These are phyloP conservation scores for Flaveria bidentis DNA, from an alignment of 129 eudicot species.

Conservation along the genomic window DNA sequence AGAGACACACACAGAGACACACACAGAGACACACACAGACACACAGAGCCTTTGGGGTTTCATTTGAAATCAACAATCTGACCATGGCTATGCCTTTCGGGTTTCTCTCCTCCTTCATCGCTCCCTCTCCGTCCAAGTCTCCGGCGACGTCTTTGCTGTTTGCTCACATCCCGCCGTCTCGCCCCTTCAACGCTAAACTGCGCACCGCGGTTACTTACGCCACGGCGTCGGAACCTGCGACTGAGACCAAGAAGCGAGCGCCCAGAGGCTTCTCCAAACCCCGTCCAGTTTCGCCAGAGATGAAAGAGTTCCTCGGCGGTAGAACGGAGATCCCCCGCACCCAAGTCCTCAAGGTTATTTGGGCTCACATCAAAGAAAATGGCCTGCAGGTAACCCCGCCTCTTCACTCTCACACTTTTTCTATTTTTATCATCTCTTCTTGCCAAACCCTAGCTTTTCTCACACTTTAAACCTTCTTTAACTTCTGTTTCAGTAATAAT, in stretches of 20 bases:
- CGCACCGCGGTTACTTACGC: conserved; percentile 28
- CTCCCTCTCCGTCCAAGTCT: conserved; percentile 23
- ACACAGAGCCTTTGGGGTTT: too few species aligned
- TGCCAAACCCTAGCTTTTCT: background rate
- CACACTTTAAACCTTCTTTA: background rate
- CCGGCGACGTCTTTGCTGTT: conserved; percentile 11
- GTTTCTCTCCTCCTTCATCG: conserved; percentile 29
- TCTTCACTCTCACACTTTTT: background rate
- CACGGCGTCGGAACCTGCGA: conserved; percentile 36
- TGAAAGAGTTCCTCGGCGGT: conserved; percentile 47
- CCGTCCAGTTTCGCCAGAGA: conserved; percentile 43
- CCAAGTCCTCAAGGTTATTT: conserved; percentile 40
- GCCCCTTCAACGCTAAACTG: background rate
- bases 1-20: background rate
- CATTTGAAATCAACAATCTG: too few species aligned
- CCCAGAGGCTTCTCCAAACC: conserved; percentile 46
- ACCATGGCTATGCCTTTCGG: conserved; percentile 19
- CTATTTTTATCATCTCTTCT: too few species aligned
- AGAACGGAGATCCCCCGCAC: conserved; percentile 40
- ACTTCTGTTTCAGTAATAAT: background rate
- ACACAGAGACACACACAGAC: background rate
- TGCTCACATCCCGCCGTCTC: conserved; percentile 10
- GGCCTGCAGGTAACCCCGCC: conserved; percentile 30
- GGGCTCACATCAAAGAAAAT: conserved; percentile 45
- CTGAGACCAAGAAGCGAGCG: conserved; percentile 40